A percentile compares a stretch with the other conserved stretches of the same genome.
Conservation (phyloP, 2,329 filamentous ascomycete genomes). For the Xylariaceae sp. region DNA sequence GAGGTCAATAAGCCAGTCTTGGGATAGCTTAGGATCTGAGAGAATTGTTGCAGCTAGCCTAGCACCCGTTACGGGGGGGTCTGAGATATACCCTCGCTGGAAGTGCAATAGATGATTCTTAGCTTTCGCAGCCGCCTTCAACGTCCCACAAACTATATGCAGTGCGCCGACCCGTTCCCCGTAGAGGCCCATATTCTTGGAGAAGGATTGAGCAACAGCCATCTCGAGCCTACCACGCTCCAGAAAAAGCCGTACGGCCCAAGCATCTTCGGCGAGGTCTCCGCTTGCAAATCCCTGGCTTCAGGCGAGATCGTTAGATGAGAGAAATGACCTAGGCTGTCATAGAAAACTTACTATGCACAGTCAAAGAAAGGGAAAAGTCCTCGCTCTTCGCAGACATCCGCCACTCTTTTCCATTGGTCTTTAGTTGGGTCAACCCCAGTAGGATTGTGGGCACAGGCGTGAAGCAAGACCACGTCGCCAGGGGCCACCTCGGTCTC, state of each 20-base stretch:
- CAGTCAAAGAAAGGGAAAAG: conserved; percentile 47
- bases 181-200: conserved; percentile 48
- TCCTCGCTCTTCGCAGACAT: conserved; percentile 38
- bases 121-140: conserved; percentile 3
- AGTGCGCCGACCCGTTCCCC: conserved; percentile 44
- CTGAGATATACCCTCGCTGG: conserved; percentile 40
- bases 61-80: conserved; percentile 41
- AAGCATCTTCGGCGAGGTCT: conserved; percentile 44
- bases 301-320: not conserved
- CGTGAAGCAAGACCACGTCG: conserved; percentile 47
- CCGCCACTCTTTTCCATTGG: conserved; percentile 45
- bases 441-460: conserved; percentile 49
- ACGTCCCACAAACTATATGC: conserved; percentile 26
- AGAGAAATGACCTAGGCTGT: too few species aligned
- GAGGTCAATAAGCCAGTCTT: conserved; percentile 44
- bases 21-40: conserved; percentile 28
- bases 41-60: conserved; percentile 41
- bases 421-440: conserved; percentile 44
- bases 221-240: conserved; percentile 30
- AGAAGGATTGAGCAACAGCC: conserved; percentile 45
- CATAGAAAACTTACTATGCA: conserved; percentile 40
- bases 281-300: conserved; percentile 48
- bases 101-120: conserved; percentile 21
- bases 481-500: conserved; percentile 33
- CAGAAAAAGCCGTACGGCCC: conserved; percentile 43